Percentiles rank a stretch among this genome's conserved stretches.
These are phyloP conservation scores for Poa annua DNA, from an alignment of 176 grass and related monocot species.

Conservation along the genomic window DNA sequence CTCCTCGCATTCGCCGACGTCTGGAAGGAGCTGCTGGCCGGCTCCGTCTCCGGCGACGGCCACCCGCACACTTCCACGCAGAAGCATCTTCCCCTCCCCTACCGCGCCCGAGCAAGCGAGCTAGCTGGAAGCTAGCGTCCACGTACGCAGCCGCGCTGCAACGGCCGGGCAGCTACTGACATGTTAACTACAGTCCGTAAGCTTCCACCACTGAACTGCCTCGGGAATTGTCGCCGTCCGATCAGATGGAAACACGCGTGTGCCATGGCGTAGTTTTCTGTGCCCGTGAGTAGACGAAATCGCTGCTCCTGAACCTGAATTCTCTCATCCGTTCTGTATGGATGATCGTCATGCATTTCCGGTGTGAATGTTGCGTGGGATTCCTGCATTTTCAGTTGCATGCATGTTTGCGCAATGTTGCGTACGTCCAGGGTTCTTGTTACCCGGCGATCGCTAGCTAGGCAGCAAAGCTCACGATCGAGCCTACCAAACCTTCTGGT, in stretches of 20 bases:
- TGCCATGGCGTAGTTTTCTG: constrained; percentile 34
- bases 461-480: constrained; percentile 12
- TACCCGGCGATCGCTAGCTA: neutral
- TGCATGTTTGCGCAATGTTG: neutral
- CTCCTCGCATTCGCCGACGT: constrained; percentile 85
- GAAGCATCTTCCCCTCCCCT: neutral
- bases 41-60: neutral
- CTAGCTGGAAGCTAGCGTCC: too few species aligned
- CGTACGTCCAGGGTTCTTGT: neutral
- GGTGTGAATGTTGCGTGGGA: neutral
- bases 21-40: constrained; percentile 84
- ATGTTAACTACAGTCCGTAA: constrained; percentile 33
- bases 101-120: neutral
- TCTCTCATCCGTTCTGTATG: neutral
- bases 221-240: constrained; percentile 41
- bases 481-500: constrained; percentile 13
- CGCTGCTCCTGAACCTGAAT: neutral
- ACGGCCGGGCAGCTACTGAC: neutral
- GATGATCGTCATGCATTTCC: neutral
- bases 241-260: neutral
- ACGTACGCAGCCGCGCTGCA: neutral
- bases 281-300: neutral
- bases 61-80: neutral
- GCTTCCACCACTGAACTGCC: neutral
- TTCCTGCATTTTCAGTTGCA: too few species aligned